Conservation (phyloP, 176 grass and related monocot genomes). For the Paspalum notatum region DNA sequence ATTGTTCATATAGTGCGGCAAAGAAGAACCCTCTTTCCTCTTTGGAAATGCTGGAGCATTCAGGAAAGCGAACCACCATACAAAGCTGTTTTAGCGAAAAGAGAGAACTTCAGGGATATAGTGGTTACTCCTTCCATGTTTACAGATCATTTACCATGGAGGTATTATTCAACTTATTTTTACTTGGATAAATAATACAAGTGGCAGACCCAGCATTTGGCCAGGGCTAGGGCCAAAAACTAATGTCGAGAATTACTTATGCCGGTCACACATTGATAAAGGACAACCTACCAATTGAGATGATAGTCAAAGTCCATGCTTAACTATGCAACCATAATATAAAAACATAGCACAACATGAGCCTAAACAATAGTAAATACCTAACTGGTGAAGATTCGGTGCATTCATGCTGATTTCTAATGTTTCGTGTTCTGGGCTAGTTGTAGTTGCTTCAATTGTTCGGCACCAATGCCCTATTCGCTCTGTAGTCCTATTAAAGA, state of each 20-base stretch:
- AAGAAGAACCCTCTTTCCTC: slow-evolving; percentile 67
- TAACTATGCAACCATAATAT: neutral
- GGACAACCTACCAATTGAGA: neutral
- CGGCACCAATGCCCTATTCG: neutral
- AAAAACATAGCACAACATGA: neutral
- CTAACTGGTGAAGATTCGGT: neutral
- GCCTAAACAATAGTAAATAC: neutral
- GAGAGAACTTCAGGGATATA: slow-evolving; percentile 83
- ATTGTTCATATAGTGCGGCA: slow-evolving; percentile 84
- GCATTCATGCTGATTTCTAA: neutral
- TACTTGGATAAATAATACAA: neutral
- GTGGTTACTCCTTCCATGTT: slow-evolving; percentile 88
- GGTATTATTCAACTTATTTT: slow-evolving; percentile 50
- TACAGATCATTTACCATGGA: slow-evolving; percentile 95
- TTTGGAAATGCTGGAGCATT: slow-evolving; percentile 81
- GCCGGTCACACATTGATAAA: neutral
- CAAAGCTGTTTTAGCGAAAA: slow-evolving; percentile 75
- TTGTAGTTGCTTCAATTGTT: neutral
- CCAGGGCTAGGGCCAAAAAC: neutral
- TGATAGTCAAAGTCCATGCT: neutral
- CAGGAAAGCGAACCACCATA: slow-evolving; percentile 59
- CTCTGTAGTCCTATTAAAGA: neutral
- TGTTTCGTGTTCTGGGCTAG: neutral
- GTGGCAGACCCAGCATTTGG: neutral
- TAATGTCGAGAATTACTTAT: neutral